Evolutionary conservation across 805 yeast genomes (phyloP).

Genomic region (Candida nanaspora): DNA sequence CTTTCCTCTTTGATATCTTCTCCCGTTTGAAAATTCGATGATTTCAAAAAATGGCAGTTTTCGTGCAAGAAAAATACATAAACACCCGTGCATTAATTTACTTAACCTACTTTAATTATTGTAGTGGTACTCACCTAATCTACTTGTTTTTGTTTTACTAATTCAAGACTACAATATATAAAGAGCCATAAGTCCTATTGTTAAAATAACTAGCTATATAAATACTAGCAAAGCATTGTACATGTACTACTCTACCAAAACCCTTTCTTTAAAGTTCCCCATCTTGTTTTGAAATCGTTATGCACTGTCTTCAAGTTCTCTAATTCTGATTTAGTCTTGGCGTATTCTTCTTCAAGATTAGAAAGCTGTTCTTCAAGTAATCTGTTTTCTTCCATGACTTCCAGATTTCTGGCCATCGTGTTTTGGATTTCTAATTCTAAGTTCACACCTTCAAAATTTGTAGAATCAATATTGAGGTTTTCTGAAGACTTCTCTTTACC

Average conservation of each 20-base stretch:
- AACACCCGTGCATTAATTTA: no score
- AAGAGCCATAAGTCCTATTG: no score
- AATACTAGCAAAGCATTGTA: no score
- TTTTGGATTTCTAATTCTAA: slow-evolving; percentile 46
- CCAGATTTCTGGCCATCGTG: slow-evolving; percentile 54
- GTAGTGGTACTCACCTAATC: no score
- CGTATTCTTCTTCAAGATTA: slow-evolving; percentile 29
- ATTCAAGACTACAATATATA: no score
- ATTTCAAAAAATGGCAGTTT: not conserved
- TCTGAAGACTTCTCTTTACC: not conserved
- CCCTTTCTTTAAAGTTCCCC: slow-evolving; percentile 26
- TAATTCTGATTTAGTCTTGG: slow-evolving; percentile 23
- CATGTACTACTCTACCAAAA: no score
- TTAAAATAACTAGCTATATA: no score
- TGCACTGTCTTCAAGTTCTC: slow-evolving; percentile 27
- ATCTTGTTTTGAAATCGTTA: slow-evolving; percentile 20
- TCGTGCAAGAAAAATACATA: not conserved
- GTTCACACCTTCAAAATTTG: slow-evolving; percentile 23
- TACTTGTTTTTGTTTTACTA: no score
- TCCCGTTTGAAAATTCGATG: not conserved
- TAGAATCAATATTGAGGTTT: slow-evolving; percentile 17
- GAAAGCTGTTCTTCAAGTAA: slow-evolving; percentile 46
- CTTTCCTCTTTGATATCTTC: no score
- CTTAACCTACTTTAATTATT: no score
- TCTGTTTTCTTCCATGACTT: slow-evolving; percentile 60